Evolutionary conservation across 805 yeast species (phyloP).

Genomic region (Candida maris): DNA sequence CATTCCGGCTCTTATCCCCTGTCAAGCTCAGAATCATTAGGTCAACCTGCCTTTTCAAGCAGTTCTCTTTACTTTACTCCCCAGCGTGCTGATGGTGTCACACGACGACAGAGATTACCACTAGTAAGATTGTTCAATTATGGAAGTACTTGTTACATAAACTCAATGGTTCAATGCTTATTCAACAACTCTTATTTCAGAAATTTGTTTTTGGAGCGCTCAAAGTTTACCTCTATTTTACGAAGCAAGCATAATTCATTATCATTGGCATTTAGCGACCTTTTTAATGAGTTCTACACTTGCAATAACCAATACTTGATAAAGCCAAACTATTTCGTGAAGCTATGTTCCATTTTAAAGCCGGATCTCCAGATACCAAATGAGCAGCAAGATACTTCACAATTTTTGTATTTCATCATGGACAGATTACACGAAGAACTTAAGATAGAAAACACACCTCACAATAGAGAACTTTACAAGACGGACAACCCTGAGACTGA

Average conservation of each 20-base stretch:
- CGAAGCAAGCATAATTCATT: constrained; percentile 22
- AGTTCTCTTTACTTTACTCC: not conserved
- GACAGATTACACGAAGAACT: constrained; percentile 71
- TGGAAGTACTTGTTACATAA: constrained; percentile 76
- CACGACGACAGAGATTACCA: constrained; percentile 13
- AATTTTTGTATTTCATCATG: constrained; percentile 61
- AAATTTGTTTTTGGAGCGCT: constrained; percentile 41
- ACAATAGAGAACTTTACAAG: constrained; percentile 17
- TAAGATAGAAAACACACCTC: constrained; percentile 22
- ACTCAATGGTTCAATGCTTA: constrained; percentile 67
- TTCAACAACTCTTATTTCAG: constrained; percentile 53
- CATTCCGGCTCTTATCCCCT: not conserved
- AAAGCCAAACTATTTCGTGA: constrained; percentile 57
- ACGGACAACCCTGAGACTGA: constrained; percentile 26
- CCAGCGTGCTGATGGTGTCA: not conserved
- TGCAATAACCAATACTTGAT: constrained; percentile 57
- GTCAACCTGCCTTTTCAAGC: not conserved
- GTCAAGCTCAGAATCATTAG: not conserved
- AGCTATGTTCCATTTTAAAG: constrained; percentile 45
- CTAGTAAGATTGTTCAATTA: constrained; percentile 49
- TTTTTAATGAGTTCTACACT: constrained; percentile 53
- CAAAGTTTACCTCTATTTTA: constrained; percentile 18
- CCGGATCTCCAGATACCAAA: constrained; percentile 68
- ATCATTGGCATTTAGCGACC: constrained; percentile 48
- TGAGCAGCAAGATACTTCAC: constrained; percentile 83